Conservation (phyloP, 306 rosid genomes). For the Erythrophleum fordii region DNA sequence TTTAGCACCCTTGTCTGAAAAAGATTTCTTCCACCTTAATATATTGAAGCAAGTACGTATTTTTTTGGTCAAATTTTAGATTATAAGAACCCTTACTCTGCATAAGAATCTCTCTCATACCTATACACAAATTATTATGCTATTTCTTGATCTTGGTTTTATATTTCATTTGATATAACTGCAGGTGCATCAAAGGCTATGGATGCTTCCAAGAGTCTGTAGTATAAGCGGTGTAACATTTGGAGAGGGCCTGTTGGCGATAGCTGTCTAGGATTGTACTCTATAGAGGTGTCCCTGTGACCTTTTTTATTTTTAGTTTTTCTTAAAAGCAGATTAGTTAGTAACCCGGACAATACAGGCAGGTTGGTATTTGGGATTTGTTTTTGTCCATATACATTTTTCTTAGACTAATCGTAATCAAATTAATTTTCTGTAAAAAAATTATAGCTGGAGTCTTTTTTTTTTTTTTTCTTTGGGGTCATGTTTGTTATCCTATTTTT, state of each 20-base stretch:
- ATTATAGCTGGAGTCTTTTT: slow-evolving; percentile 2
- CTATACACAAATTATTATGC: not conserved
- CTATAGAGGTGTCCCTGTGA: slow-evolving; percentile 23
- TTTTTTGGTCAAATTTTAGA: not conserved
- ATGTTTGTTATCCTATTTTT: slow-evolving; percentile 2
- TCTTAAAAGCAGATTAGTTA: slow-evolving; percentile 11
- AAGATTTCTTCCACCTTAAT: slow-evolving; percentile 4
- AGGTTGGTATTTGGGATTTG: slow-evolving; percentile 34
- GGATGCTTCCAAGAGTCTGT: slow-evolving; percentile 27
- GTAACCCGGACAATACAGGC: slow-evolving; percentile 32
- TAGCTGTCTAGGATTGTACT: slow-evolving; percentile 34
- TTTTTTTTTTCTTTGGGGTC: slow-evolving; percentile 8
- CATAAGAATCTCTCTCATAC: not conserved
- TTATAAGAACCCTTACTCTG: not conserved
- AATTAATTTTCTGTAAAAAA: slow-evolving; percentile 52
- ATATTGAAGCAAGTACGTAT: not conserved
- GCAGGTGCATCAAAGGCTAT: slow-evolving; percentile 46
- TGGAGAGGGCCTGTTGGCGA: slow-evolving; percentile 31
- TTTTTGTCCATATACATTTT: slow-evolving; percentile 47
- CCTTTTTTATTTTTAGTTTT: not conserved
- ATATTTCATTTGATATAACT: slow-evolving; percentile 29
- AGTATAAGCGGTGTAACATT: slow-evolving; percentile 18
- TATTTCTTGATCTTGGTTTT: slow-evolving; percentile 31
- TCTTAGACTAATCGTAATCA: slow-evolving; percentile 38
- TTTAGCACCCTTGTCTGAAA: not conserved